Evolutionary conservation across 140 eudicot genomes (phyloP).

Genomic region (Artemisia princeps): DNA sequence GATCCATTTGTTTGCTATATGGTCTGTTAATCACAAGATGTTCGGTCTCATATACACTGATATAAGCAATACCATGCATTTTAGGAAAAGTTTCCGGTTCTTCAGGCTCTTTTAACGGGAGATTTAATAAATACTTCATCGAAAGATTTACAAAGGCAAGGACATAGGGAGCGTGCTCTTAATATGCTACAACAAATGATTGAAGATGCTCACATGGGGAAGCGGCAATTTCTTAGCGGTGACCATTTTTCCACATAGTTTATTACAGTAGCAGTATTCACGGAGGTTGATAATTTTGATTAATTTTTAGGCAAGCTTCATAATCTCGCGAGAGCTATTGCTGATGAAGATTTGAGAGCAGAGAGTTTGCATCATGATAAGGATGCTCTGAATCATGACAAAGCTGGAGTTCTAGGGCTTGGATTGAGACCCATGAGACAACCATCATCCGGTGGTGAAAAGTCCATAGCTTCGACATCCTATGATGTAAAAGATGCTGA

Average conservation of each 20-base stretch:
- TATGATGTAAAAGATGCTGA: slow-evolving; percentile 74
- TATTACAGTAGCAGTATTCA: slow-evolving; percentile 8
- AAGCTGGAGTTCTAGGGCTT: slow-evolving; percentile 67
- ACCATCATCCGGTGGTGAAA: slow-evolving; percentile 40
- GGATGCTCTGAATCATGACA: slow-evolving; percentile 39
- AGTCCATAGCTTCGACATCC: slow-evolving; percentile 37
- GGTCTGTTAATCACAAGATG: slow-evolving; percentile 11
- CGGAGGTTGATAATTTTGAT: slow-evolving; percentile 12
- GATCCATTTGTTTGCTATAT: no score
- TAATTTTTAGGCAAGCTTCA: slow-evolving; percentile 75
- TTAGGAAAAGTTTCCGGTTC: slow-evolving; percentile 73
- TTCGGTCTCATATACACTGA: slow-evolving; percentile 2
- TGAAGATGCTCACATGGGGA: slow-evolving; percentile 98
- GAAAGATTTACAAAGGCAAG: slow-evolving; percentile 62
- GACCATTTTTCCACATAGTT: slow-evolving; percentile 13
- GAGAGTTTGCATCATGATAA: slow-evolving; percentile 46
- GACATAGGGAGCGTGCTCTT: slow-evolving; percentile 93
- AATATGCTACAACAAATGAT: slow-evolving; percentile 93
- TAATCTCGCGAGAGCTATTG: slow-evolving; percentile 96
- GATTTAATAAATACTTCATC: slow-evolving; percentile 46
- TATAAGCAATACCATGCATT: slow-evolving; percentile 10
- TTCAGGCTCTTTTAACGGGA: slow-evolving; percentile 79
- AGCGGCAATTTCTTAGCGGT: slow-evolving; percentile 96
- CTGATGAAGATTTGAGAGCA: slow-evolving; percentile 64
- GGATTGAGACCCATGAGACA: slow-evolving; percentile 62